Conservation (phyloP, 192 early-diverging fungal species). For the Coemansia sp. region DNA sequence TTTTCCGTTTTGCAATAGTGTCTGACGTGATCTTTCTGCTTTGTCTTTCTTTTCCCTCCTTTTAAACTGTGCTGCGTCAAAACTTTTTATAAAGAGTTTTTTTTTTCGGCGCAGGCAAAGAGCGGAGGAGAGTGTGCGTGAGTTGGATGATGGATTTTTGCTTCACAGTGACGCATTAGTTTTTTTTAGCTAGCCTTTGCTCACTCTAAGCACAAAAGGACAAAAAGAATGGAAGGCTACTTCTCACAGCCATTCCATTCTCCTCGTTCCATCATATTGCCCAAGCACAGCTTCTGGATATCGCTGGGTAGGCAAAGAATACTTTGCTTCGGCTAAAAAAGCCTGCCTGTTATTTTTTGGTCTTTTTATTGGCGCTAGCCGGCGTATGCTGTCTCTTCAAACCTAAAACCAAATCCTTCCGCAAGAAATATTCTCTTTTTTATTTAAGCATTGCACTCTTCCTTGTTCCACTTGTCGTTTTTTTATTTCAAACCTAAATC, state of each 20-base stretch:
- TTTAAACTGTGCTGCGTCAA: background rate
- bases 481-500: too few species aligned
- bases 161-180: background rate
- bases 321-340: too few species aligned
- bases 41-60: background rate
- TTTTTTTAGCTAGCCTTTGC: background rate
- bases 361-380: too few species aligned
- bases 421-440: too few species aligned
- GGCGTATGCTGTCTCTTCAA: too few species aligned
- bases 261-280: too few species aligned
- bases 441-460: too few species aligned
- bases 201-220: background rate
- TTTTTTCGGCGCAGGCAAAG: background rate
- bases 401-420: too few species aligned
- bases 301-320: too few species aligned
- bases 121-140: background rate
- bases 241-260: background rate
- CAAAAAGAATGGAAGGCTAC: background rate
- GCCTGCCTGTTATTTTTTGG: too few species aligned
- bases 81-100: background rate
- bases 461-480: too few species aligned
- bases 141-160: background rate
- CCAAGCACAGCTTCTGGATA: too few species aligned
- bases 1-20: constrained; percentile 1
- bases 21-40: constrained; percentile 1